Base-by-base conservation (phyloP, 2,329 filamentous ascomycete species). In the Scopulariopsis brevicaulis region DNA sequence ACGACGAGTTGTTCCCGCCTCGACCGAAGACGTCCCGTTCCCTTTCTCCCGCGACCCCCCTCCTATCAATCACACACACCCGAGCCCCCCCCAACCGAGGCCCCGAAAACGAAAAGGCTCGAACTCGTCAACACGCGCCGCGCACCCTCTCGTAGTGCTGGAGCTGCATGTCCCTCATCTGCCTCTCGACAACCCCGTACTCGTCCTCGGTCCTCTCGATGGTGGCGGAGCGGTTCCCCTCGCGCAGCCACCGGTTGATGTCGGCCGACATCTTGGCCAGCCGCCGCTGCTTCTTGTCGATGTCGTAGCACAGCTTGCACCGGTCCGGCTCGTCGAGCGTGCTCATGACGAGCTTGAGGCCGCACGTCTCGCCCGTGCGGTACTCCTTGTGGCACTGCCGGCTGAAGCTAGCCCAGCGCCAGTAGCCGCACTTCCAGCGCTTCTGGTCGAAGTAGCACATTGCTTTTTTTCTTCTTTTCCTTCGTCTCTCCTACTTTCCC, bases 371-470 rank as follows among this genome's bases (percentile, higher is more conserved):
- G 67, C 93, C 93, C 64, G 89, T 96, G 63, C 93, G 89, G 76
- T 96, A 95, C 72, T 96, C 93, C 73, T 90, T 91, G 72, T 88
- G 86, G 80, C 93, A 97, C 70, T 96, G 92, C 72, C 92, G 83
- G 64, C 89, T 85, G 77, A 96, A 96, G 75, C 87, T 87, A 64
- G 90, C 89, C 92, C 92, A 97, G 73, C 91, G 90, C 86, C 88
- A 96, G 80, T 90, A 93, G 68, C 89, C 88, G 75, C 93, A 97
- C 59, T 73, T 73, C 81, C 89, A 96, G 65, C 84, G 82, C 71
- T 87, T 90, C 74, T 93, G 88, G 68, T 96, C 91, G 78, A 92
- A 97, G 79, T 94, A 96, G 77, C 93, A 96, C 93, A 97, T 96
- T 56, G 10, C 40, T 46, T 46, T 46, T 46, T 46, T 50, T 46